Evolutionary conservation across 2,329 filamentous ascomycete genomes (phyloP).

Genomic region (Talaromyces sp.): DNA sequence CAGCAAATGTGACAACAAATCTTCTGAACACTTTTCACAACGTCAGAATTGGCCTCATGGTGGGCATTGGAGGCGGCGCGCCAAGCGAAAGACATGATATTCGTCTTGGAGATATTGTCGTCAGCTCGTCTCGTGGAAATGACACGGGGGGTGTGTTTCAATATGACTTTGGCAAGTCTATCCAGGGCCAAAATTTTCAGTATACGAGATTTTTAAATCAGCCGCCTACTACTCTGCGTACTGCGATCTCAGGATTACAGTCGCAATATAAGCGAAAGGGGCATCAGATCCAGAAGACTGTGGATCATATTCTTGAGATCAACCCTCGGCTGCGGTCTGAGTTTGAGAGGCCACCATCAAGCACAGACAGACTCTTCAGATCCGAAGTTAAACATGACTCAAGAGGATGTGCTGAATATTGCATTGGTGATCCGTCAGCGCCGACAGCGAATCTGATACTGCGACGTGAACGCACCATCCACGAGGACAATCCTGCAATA

Average conservation of each 20-base stretch:
- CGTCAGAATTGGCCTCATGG: slow-evolving; percentile 23
- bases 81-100: slow-evolving; percentile 29
- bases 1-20: slow-evolving; percentile 17
- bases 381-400: too few species aligned
- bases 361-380: too few species aligned
- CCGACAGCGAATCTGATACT: background rate
- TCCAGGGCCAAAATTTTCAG: slow-evolving; percentile 9
- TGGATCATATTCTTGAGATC: too few species aligned
- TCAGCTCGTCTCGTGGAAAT: slow-evolving; percentile 21
- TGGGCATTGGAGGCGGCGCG: slow-evolving; percentile 30
- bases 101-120: slow-evolving; percentile 33
- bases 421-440: too few species aligned
- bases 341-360: too few species aligned
- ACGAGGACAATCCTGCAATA: slow-evolving; percentile 1
- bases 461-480: slow-evolving; percentile 13
- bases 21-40: slow-evolving; percentile 23
- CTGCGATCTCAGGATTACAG: too few species aligned
- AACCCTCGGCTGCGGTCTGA: too few species aligned
- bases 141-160: slow-evolving; percentile 29
- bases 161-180: slow-evolving; percentile 28
- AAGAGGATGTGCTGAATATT: too few species aligned
- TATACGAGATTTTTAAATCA: slow-evolving; percentile 18
- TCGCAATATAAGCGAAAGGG: too few species aligned
- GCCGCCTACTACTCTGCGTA: slow-evolving; percentile 19
- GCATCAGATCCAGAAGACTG: too few species aligned